phyloP scores from a whole-genome alignment of 2,329 filamentous ascomycete species.

The Penicillium corylophilum region DNA sequence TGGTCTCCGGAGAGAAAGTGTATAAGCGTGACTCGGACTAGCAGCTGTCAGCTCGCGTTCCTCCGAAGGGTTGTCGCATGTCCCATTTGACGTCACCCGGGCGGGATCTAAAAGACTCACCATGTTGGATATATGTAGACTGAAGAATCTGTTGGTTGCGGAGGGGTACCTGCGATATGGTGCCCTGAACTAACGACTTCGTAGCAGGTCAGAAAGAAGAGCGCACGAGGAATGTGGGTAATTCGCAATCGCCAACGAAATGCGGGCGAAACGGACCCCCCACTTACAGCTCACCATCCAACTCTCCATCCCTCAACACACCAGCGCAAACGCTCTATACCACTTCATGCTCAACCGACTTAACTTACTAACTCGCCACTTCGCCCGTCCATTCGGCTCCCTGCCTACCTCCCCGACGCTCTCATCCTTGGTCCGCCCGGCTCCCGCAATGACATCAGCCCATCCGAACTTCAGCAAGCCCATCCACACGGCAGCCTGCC shows the following conservation, averaged over 20 bases:
- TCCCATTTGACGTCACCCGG: not conserved
- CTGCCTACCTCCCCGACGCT: constrained; percentile 48
- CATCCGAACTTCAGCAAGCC: constrained; percentile 46
- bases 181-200: not conserved
- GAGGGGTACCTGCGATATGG: not conserved
- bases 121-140: constrained; percentile 3
- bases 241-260: constrained; percentile 5
- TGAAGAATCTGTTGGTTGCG: not conserved
- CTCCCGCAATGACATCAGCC: constrained; percentile 47
- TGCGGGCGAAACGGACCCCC: constrained; percentile 21
- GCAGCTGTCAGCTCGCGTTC: constrained; percentile 3
- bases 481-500: constrained; percentile 85
- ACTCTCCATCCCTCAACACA: constrained; percentile 2
- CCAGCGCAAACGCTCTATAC: not conserved
- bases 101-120: not conserved
- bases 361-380: constrained; percentile 69
- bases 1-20: constrained; percentile 87
- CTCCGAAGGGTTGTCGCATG: not conserved
- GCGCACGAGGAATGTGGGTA: constrained; percentile 9
- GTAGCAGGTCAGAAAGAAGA: not conserved
- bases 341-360: constrained; percentile 71
- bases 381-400: constrained; percentile 61
- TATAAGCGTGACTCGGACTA: constrained; percentile 88
- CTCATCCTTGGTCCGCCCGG: constrained; percentile 21
- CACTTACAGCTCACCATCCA: constrained; percentile 3